Evolutionary conservation across 768 basidiomycete species (phyloP).

Genomic region (Termitomyces sp.): DNA sequence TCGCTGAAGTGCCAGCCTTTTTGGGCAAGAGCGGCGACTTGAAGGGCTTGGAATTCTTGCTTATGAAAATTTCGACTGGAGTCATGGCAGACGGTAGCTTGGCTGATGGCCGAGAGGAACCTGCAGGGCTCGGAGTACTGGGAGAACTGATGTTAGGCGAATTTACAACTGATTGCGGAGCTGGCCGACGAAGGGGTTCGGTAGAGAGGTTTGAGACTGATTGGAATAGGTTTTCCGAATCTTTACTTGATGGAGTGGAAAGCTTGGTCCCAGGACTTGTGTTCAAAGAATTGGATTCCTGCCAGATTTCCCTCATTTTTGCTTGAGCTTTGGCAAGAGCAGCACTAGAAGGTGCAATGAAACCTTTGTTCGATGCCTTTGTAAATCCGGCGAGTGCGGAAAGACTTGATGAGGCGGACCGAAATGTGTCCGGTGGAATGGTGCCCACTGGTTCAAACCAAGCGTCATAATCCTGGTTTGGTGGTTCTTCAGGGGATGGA

Average conservation of each 20-base stretch:
- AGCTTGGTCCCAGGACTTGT: background rate
- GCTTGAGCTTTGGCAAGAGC: constrained; percentile 52
- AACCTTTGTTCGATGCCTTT: constrained; percentile 29
- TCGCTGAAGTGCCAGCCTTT: constrained; percentile 3
- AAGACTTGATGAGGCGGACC: constrained; percentile 23
- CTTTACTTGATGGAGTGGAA: constrained; percentile 9
- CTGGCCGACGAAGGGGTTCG: constrained; percentile 23
- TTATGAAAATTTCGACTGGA: constrained; percentile 6
- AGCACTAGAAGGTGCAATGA: constrained; percentile 43
- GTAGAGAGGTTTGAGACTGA: constrained; percentile 15
- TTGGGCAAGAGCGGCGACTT: constrained; percentile 36
- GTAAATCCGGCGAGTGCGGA: constrained; percentile 19
- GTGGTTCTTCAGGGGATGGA: constrained; percentile 32
- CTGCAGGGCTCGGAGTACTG: constrained; percentile 33
- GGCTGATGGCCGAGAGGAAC: constrained; percentile 18
- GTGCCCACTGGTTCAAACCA: constrained; percentile 42
- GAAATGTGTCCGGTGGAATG: constrained; percentile 27
- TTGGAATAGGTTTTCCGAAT: constrained; percentile 22
- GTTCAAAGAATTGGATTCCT: constrained; percentile 25
- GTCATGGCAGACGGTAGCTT: constrained; percentile 6
- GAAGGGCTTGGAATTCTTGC: constrained; percentile 32
- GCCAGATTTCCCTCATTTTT: constrained; percentile 42
- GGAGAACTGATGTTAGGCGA: constrained; percentile 26
- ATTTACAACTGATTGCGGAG: constrained; percentile 33
- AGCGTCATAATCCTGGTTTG: constrained; percentile 35